These are phyloP conservation scores for Ophiosphaerella korrae DNA, from an alignment of 2,329 filamentous ascomycete species.

Conservation along the genomic window DNA sequence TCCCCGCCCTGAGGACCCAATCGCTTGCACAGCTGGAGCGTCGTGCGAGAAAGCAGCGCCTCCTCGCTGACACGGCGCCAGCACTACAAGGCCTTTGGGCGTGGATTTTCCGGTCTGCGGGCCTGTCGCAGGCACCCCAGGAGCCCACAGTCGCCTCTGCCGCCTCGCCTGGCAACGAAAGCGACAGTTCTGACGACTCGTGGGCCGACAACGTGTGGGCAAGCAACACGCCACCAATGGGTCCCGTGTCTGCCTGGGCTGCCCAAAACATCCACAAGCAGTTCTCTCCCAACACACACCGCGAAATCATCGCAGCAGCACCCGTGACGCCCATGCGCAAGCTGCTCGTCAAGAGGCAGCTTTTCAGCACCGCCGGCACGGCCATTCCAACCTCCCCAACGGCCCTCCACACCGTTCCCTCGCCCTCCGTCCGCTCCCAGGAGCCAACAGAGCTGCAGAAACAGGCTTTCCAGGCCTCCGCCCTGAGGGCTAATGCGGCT, in stretches of 20 bases:
- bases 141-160: too few species aligned
- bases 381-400: background rate
- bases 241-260: too few species aligned
- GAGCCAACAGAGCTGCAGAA: slow-evolving; percentile 3
- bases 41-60: too few species aligned
- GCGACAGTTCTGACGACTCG: too few species aligned
- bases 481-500: slow-evolving; percentile 3
- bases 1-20: slow-evolving; percentile 2
- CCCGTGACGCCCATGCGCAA: slow-evolving; percentile 10
- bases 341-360: slow-evolving; percentile 12
- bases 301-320: background rate
- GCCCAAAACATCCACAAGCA: background rate
- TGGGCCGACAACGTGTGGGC: too few species aligned
- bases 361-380: slow-evolving; percentile 3
- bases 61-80: background rate
- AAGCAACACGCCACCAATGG: too few species aligned
- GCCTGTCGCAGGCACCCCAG: too few species aligned
- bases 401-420: background rate
- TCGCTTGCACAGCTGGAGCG: too few species aligned
- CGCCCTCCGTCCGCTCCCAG: background rate
- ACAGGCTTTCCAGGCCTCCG: background rate
- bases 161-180: too few species aligned
- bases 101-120: too few species aligned
- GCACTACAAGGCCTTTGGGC: background rate
- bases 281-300: background rate